These are phyloP conservation scores for Talaromyces rugulosus DNA, from an alignment of 2,329 filamentous ascomycete genomes.

Conservation along the genomic window DNA sequence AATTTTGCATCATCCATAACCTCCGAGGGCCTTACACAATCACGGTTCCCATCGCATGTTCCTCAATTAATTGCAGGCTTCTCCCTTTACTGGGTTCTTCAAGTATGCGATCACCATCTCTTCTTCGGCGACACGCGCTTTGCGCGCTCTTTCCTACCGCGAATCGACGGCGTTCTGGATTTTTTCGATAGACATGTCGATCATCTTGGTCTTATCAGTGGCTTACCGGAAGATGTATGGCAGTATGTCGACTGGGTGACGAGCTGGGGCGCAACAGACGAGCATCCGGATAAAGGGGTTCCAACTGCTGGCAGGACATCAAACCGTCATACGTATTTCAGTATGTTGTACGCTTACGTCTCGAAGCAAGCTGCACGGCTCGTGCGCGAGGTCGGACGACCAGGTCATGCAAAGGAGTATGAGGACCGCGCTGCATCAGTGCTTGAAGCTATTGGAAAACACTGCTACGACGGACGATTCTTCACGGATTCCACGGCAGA, in stretches of 20 bases:
- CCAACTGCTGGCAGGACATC: slow-evolving; percentile 33
- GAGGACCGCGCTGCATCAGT: slow-evolving; percentile 17
- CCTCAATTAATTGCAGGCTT: slow-evolving; percentile 27
- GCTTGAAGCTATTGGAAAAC: slow-evolving; percentile 17
- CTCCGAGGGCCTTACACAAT: slow-evolving; percentile 26
- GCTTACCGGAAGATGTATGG: slow-evolving; percentile 24
- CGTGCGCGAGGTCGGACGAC: slow-evolving; percentile 13
- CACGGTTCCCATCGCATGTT: slow-evolving; percentile 27
- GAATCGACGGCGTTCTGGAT: slow-evolving; percentile 14
- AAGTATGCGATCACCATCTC: slow-evolving; percentile 27
- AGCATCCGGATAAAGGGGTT: slow-evolving; percentile 36
- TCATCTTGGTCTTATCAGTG: slow-evolving; percentile 20
- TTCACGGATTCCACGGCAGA: slow-evolving; percentile 32
- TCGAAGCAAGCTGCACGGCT: slow-evolving; percentile 32
- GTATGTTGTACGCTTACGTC: slow-evolving; percentile 36
- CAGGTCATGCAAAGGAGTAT: neutral
- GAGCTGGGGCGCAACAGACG: slow-evolving; percentile 25
- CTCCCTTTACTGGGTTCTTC: slow-evolving; percentile 31
- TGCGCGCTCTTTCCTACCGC: slow-evolving; percentile 19
- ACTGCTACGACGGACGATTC: slow-evolving; percentile 28
- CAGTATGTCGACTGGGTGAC: slow-evolving; percentile 34
- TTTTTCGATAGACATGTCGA: slow-evolving; percentile 12
- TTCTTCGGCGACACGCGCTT: slow-evolving; percentile 26
- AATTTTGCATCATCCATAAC: slow-evolving; percentile 26
- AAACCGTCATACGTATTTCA: slow-evolving; percentile 40